Conservation (phyloP, 2,329 filamentous ascomycete species). For the Epichloe scottii region DNA sequence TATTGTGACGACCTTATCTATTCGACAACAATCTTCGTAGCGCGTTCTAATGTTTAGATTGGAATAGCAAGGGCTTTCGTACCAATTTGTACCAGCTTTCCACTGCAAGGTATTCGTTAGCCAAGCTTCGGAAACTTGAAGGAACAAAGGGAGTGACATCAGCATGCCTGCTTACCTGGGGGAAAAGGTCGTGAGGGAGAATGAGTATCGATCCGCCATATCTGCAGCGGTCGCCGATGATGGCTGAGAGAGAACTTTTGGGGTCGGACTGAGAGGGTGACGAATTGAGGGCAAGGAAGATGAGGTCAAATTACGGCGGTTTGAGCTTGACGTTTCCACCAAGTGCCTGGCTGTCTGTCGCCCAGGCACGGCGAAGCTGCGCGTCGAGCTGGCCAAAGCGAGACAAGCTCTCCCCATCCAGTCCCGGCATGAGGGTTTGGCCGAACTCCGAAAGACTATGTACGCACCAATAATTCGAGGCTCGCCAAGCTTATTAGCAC, state of each 20-base stretch:
- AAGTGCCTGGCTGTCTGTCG: slow-evolving; percentile 13
- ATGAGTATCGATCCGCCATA: slow-evolving; percentile 98
- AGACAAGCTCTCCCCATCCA: neutral
- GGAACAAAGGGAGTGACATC: slow-evolving; percentile 8
- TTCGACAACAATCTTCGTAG: too few species aligned
- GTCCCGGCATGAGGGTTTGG: slow-evolving; percentile 15
- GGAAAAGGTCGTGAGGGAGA: slow-evolving; percentile 98
- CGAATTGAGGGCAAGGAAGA: slow-evolving; percentile 3
- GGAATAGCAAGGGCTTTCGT: slow-evolving; percentile 9
- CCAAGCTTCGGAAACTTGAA: slow-evolving; percentile 12
- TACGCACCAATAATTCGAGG: neutral
- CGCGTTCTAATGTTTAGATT: neutral
- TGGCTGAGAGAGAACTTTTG: neutral
- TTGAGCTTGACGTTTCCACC: slow-evolving; percentile 22
- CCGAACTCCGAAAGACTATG: slow-evolving; percentile 11
- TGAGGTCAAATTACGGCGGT: slow-evolving; percentile 12
- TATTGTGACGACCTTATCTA: neutral
- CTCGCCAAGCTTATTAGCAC: neutral
- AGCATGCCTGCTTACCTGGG: slow-evolving; percentile 62
- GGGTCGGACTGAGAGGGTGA: slow-evolving; percentile 8
- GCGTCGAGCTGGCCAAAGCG: slow-evolving; percentile 21
- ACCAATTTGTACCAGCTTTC: slow-evolving; percentile 98
- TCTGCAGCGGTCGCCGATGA: slow-evolving; percentile 15
- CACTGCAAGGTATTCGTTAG: slow-evolving; percentile 49
- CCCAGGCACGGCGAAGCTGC: slow-evolving; percentile 26